Evolutionary conservation across 768 basidiomycete genomes (phyloP), one percentile per base, ranked within the genome.

Genomic region (Suillus cothurnatus): DNA sequence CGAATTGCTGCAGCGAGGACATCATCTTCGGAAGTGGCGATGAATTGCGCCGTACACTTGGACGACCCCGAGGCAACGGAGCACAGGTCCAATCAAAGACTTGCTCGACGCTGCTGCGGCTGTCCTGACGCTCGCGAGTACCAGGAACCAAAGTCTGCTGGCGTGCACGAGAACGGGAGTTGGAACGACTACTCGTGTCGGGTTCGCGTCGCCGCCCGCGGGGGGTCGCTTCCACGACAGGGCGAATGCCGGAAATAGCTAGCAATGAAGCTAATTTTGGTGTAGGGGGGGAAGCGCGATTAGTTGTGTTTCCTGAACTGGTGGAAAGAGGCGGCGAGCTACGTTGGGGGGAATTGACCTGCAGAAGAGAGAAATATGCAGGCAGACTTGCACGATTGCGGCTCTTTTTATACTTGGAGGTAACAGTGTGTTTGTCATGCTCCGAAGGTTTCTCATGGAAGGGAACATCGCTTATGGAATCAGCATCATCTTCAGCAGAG

Each of bases 361-460:
- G 85, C 45, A 93, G 82, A 64, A 91, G 81, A 56, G 89, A 91
- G 74, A 93, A 93, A 76, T 87, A 91, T 23, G 89, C 85, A 26
- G 91, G 91, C 34, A 93, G 84, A 73, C 87, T 89, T 53, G 87
- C 86, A 73, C 91, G 89, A 74, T 87, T 90, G 70, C 86, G 87
- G 70, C 77, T 81, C 65, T 80, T 82, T 77, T 81, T 86, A 63
- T 81, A 79, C 82, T 67, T 79, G 67, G 70, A 75, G 19, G 76
- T 74, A 66, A 78, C 68, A 49, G 75, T 74, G 21, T 71, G 71
- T 39, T 64, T 71, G 68, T 74, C 65, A 65, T 67, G 70, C 23
- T 67, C 67, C 26, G 69, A 69, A 62, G 79, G 75, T 59, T 77
- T 72, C 45, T 83, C 82, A 64, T 71, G 71, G n/a, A 67, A 61